These are phyloP conservation scores for Coniophora puteana DNA, from an alignment of 1,284 basidiomycete genomes.

Conservation along the genomic window DNA sequence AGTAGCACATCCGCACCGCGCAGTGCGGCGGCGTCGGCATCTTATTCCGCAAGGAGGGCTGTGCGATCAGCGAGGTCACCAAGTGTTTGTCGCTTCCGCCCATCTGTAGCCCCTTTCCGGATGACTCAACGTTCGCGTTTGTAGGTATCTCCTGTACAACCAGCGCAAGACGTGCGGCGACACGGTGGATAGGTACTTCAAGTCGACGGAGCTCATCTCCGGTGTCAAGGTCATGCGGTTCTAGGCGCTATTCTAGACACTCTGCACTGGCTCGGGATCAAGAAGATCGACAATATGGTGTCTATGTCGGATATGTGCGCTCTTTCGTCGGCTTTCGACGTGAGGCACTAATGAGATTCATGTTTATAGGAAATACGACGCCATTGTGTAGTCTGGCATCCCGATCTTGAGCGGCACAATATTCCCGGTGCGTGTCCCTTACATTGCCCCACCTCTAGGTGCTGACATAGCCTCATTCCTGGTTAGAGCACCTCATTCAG, in stretches of 20 bases:
- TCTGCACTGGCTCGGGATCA: slow-evolving; percentile 91
- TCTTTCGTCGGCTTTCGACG: slow-evolving; percentile 4
- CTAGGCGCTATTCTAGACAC: slow-evolving; percentile 97
- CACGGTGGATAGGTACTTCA: slow-evolving; percentile 91
- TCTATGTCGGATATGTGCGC: slow-evolving; percentile 87
- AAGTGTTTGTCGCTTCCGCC: slow-evolving; percentile 47
- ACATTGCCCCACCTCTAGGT: neutral
- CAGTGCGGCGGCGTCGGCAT: slow-evolving; percentile 92
- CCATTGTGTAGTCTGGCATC: slow-evolving; percentile 87
- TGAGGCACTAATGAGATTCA: slow-evolving; percentile 1
- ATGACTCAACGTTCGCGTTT: slow-evolving; percentile 1
- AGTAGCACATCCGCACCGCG: slow-evolving; percentile 85
- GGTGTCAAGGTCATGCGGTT: slow-evolving; percentile 97
- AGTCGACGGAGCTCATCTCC: slow-evolving; percentile 88
- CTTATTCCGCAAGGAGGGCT: slow-evolving; percentile 93
- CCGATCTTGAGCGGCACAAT: slow-evolving; percentile 80
- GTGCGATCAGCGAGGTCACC: slow-evolving; percentile 90
- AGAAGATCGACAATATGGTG: slow-evolving; percentile 86
- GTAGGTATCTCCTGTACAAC: slow-evolving; percentile 90
- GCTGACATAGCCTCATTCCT: neutral
- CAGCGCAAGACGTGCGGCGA: slow-evolving; percentile 93
- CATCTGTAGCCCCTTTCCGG: neutral
- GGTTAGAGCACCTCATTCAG: slow-evolving; percentile 74
- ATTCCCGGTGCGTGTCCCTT: slow-evolving; percentile 55
- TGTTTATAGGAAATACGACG: slow-evolving; percentile 82